phyloP scores from a whole-genome alignment of 257 asterid genomes.

The Vinca minor region DNA sequence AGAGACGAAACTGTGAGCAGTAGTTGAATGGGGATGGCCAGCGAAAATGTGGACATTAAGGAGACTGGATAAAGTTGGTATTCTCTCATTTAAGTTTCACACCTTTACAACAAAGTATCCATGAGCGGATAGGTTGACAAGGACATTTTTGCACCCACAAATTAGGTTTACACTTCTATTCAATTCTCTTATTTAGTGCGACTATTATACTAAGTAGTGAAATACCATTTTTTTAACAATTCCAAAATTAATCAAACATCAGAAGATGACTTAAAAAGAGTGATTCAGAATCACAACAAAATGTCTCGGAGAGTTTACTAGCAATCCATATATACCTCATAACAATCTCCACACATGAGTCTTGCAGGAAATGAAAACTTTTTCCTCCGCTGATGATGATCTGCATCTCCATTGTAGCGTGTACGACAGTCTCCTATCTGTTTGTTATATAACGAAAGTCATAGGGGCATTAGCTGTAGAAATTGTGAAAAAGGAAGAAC shows the following conservation, averaged over 20 bases:
- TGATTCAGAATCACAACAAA: neutral
- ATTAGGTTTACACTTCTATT: too few relatives aligned
- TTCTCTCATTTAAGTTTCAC: too few relatives aligned
- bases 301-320: neutral
- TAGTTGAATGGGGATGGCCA: too few relatives aligned
- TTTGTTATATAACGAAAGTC: constrained; percentile 5
- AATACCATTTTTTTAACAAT: neutral
- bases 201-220: too few relatives aligned
- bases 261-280: neutral
- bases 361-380: constrained; percentile 95
- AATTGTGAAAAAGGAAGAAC: neutral
- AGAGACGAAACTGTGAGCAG: too few relatives aligned
- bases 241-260: neutral
- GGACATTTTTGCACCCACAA: too few relatives aligned
- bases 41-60: too few relatives aligned
- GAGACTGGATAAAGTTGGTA: too few relatives aligned
- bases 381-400: constrained; percentile 86
- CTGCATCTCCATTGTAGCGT: constrained; percentile 97
- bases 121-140: too few relatives aligned
- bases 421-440: constrained; percentile 97
- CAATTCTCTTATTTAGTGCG: too few relatives aligned
- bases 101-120: too few relatives aligned
- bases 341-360: constrained; percentile 94
- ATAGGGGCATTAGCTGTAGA: neutral
- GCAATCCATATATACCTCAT: constrained; percentile 43